Base-by-base conservation (phyloP, 129 eudicot genomes). In the Escallonia rubra region DNA sequence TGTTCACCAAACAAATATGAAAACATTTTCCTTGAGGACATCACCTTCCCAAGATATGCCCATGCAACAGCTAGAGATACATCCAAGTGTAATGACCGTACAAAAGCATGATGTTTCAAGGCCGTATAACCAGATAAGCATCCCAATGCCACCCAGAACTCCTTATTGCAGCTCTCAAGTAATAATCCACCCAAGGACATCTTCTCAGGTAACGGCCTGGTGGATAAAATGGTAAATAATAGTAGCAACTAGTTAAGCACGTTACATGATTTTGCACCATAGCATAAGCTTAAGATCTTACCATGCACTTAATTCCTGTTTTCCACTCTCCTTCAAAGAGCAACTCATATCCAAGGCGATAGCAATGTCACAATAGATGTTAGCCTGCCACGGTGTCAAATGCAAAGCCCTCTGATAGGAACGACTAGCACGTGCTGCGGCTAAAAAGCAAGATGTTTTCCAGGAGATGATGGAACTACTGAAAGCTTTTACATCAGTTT, bases 31-130 rank as follows among this genome's bases (percentile, higher is more conserved):
- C 12, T 57, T 10, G 14, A 57, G 71, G 47, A 69, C 48, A 61
- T 55, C 79, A 94, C 99, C 99, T 94, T 89, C 78, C 99, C 99
- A 15, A 94, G 96, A 78, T 89, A 94, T 39, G 99, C 95, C 99
- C 99, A 94, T 55, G 99, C 95, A 85, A 78, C 86, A 75, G 99
- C 97, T 63, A 89, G 86, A 67, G 99, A 86, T 64, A 85, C 86
- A 87, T 94, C 97, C 82, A 94, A 78, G 65, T 90, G 96, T 71
- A 94, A 72, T 49, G 88, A 95, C 59, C 99, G 80, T 67, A 94
- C 75, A 34, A 89, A 87, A 68, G 97, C 90, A 81, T 94, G 99
- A 57, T 94, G 99, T 63, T 76, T 89, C 79, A 94, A 69, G 63
- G 86, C 84, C 54, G 74, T 62, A 68, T 79, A 73, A 79, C 48